A percentile compares a stretch with the other conserved stretches of the same genome.
These are phyloP conservation scores for Dothidotthia symphoricarpi DNA, from an alignment of 2,329 filamentous ascomycete genomes.

Conservation along the genomic window DNA sequence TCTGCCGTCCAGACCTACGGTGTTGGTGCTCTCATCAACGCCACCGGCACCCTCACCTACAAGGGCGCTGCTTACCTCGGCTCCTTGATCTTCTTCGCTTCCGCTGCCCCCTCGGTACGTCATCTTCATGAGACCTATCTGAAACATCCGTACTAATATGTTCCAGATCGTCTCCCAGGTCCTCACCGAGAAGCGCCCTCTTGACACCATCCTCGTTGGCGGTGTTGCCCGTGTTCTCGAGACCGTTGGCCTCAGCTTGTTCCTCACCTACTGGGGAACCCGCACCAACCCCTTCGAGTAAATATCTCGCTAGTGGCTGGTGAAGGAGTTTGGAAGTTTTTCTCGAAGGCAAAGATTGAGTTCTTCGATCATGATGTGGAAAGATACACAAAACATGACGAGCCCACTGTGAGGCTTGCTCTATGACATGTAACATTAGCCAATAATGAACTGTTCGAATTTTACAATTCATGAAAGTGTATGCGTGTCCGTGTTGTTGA, in stretches of 20 bases:
- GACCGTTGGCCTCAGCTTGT: constrained; percentile 85
- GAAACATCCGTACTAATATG: constrained; percentile 19
- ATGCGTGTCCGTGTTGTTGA: too few species aligned
- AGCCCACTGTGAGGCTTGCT: constrained; percentile 16
- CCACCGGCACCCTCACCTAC: constrained; percentile 91
- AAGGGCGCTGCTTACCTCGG: constrained; percentile 96
- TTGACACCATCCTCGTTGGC: constrained; percentile 86
- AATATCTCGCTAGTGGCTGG: constrained; percentile 26
- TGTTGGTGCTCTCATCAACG: constrained; percentile 81
- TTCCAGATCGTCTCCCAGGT: constrained; percentile 78
- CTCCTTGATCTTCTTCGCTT: constrained; percentile 85
- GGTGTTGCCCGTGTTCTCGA: constrained; percentile 82
- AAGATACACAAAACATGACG: constrained; percentile 25
- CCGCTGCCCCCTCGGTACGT: constrained; percentile 80
- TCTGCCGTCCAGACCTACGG: constrained; percentile 87
- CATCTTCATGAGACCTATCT: not conserved
- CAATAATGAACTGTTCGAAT: constrained; percentile 18
- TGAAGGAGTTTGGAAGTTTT: constrained; percentile 21
- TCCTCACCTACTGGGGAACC: constrained; percentile 98
- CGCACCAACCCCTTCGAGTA: constrained; percentile 89
- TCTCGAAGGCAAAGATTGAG: constrained; percentile 30
- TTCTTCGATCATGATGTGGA: constrained; percentile 17
- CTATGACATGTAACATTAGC: constrained; percentile 34
- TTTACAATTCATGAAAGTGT: not conserved
- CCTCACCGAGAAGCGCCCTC: constrained; percentile 84